phyloP scores from a whole-genome alignment of 208 protist species.

The Zelonia costaricensis region DNA sequence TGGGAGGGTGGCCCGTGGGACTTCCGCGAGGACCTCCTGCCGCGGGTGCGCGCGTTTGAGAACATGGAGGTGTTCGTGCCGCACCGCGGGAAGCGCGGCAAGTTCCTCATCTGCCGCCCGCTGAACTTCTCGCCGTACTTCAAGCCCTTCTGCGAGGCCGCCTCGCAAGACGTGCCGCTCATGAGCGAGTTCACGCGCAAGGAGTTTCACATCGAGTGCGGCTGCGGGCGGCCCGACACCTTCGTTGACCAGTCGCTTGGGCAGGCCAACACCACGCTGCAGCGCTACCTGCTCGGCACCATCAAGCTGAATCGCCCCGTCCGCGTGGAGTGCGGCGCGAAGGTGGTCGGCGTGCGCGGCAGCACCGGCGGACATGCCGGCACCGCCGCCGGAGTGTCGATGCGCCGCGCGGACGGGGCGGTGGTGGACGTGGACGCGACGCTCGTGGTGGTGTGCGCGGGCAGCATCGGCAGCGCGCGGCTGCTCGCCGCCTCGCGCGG shows the following conservation, averaged over 20 bases:
- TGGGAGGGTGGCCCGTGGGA: constrained; percentile 67
- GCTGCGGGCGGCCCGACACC: constrained; percentile 63
- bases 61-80: constrained; percentile 59
- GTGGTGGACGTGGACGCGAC: constrained; percentile 46
- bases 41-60: constrained; percentile 59
- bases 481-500: constrained; percentile 57
- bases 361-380: constrained; percentile 13
- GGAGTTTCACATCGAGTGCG: constrained; percentile 45
- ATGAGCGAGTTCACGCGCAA: constrained; percentile 70
- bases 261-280: constrained; percentile 66
- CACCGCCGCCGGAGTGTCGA: constrained; percentile 51
- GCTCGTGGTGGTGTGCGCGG: constrained; percentile 63
- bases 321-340: constrained; percentile 54
- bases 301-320: constrained; percentile 65
- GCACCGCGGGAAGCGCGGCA: constrained; percentile 73
- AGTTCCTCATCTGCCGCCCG: constrained; percentile 64
- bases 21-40: constrained; percentile 73
- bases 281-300: constrained; percentile 75
- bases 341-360: constrained; percentile 50
- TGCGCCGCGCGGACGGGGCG: constrained; percentile 41
- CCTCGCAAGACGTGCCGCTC: constrained; percentile 69
- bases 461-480: constrained; percentile 57
- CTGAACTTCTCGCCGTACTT: constrained; percentile 71
- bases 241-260: constrained; percentile 59
- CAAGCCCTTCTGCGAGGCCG: constrained; percentile 70